phyloP scores from a whole-genome alignment of 1,139 yeast genomes.

The Protomyces gravidus region DNA sequence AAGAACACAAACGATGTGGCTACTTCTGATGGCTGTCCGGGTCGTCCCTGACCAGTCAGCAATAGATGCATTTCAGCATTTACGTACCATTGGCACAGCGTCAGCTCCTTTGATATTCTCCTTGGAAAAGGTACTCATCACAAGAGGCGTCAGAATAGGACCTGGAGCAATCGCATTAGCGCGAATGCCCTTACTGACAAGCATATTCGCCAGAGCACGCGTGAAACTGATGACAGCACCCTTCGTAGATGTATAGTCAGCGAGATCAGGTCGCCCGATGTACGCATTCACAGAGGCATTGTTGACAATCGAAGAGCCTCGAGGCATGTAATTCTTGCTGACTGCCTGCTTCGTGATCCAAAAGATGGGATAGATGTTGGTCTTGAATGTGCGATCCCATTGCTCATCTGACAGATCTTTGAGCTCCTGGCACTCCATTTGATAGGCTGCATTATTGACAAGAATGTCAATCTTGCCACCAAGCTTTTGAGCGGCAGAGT shows the following conservation, averaged over 20 bases:
- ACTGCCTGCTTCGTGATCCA: slow-evolving; percentile 17
- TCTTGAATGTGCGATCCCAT: slow-evolving; percentile 4
- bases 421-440: slow-evolving; percentile 21
- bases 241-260: slow-evolving; percentile 15
- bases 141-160: slow-evolving; percentile 55
- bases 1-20: slow-evolving; percentile 19
- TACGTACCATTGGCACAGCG: slow-evolving; percentile 4
- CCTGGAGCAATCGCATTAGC: slow-evolving; percentile 73
- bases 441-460: slow-evolving; percentile 26
- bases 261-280: slow-evolving; percentile 13
- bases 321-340: slow-evolving; percentile 1
- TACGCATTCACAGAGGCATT: slow-evolving; percentile 14
- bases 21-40: slow-evolving; percentile 20
- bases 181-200: slow-evolving; percentile 49
- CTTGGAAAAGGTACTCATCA: not conserved
- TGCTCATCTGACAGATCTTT: slow-evolving; percentile 9
- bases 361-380: slow-evolving; percentile 5
- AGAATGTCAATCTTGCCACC: slow-evolving; percentile 8
- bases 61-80: not conserved
- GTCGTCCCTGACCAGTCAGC: slow-evolving; percentile 1
- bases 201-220: slow-evolving; percentile 57
- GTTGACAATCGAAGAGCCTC: slow-evolving; percentile 14
- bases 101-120: slow-evolving; percentile 6
- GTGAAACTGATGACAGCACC: slow-evolving; percentile 46
- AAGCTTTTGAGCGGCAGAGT: not conserved